phyloP scores from a whole-genome alignment of 257 asterid genomes.

The Misopates orontium region DNA sequence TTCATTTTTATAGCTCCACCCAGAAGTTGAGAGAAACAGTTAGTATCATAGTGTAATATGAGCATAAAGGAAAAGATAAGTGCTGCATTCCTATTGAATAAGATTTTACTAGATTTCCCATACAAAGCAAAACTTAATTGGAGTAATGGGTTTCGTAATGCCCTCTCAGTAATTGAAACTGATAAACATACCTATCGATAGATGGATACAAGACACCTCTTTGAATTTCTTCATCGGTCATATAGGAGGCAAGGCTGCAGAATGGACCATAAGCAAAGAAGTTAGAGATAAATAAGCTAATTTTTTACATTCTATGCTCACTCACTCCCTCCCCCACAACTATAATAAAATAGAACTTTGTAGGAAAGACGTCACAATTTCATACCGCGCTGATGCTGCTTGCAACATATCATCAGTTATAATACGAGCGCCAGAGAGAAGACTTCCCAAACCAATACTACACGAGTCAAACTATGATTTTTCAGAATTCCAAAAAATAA shows the following conservation, averaged over 20 bases:
- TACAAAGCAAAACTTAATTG: background rate
- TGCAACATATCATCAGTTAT: conserved; percentile 92
- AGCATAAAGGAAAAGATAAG: background rate
- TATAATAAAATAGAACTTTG: conserved; percentile 8
- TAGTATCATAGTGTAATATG: background rate
- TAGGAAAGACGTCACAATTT: conserved; percentile 24
- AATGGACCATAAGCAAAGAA: conserved; percentile 17
- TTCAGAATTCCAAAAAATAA: conserved; percentile 21
- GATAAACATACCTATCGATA: conserved; percentile 62
- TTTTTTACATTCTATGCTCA: background rate
- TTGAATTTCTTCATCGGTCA: conserved; percentile 80
- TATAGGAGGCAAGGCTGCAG: conserved; percentile 92
- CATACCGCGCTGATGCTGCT: conserved; percentile 93
- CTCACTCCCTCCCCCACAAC: background rate
- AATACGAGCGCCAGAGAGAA: conserved; percentile 80
- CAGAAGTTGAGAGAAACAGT: background rate
- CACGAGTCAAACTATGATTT: conserved; percentile 24
- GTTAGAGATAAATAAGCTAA: background rate
- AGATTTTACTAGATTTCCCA: background rate
- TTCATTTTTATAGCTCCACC: background rate
- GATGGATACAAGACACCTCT: conserved; percentile 82
- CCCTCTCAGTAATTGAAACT: conserved; percentile 8
- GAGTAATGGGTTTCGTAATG: conserved; percentile 1
- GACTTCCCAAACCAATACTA: conserved; percentile 98
- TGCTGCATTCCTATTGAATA: background rate